Percentiles rank a stretch among this genome's conserved stretches.
Conservation (phyloP, 148 eudicot species). For the Spergularia bocconei region DNA sequence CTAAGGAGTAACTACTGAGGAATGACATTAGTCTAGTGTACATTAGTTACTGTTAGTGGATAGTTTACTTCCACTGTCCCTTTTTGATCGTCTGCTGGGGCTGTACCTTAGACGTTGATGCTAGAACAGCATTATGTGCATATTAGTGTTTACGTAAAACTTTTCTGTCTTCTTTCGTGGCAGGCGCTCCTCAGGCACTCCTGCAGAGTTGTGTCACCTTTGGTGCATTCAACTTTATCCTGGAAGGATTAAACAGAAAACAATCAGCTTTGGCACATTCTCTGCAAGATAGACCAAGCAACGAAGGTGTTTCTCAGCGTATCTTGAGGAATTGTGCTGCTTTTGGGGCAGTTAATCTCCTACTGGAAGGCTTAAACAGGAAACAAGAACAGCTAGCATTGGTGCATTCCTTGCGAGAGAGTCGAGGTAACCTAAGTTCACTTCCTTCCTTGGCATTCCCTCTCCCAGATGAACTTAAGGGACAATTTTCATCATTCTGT, state of each 20-base stretch:
- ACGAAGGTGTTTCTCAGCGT: slow-evolving; percentile 69
- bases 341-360: slow-evolving; percentile 75
- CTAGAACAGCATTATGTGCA: background rate
- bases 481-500: slow-evolving; percentile 23
- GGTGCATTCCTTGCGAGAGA: slow-evolving; percentile 43
- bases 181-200: slow-evolving; percentile 86
- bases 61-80: too few species aligned
- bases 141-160: background rate
- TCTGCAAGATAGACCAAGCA: slow-evolving; percentile 6
- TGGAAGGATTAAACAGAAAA: slow-evolving; percentile 76
- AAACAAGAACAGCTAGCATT: slow-evolving; percentile 56
- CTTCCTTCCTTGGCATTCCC: slow-evolving; percentile 53
- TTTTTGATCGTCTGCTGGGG: background rate
- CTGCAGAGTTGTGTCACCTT: slow-evolving; percentile 80
- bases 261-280: slow-evolving; percentile 75
- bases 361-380: slow-evolving; percentile 78
- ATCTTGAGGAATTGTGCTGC: slow-evolving; percentile 71
- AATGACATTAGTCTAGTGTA: too few species aligned
- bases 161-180: background rate
- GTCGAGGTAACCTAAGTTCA: slow-evolving; percentile 26
- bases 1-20: too few species aligned
- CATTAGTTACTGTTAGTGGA: too few species aligned
- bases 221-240: slow-evolving; percentile 73
- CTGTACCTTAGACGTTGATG: background rate
- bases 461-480: slow-evolving; percentile 27